Evolutionary conservation across 768 basidiomycete species (phyloP).

Genomic region (Auriscalpium orientale): DNA sequence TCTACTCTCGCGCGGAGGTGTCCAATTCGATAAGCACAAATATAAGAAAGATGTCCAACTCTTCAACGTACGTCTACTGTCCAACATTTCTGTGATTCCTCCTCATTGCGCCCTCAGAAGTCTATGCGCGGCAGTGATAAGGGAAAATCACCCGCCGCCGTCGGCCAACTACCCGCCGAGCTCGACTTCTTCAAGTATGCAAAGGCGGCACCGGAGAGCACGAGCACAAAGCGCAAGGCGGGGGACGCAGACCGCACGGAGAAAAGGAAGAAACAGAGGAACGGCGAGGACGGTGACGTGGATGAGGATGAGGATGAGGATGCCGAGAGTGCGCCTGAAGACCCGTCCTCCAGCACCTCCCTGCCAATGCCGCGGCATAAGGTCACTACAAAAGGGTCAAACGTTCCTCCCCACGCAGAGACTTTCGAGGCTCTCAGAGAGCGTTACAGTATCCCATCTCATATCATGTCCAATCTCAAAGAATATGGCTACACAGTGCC

Average conservation of each 20-base stretch:
- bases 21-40: constrained; percentile 67
- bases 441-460: constrained; percentile 50
- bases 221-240: constrained; percentile 41
- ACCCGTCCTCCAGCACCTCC: constrained; percentile 13
- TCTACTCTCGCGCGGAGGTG: constrained; percentile 80
- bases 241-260: constrained; percentile 1
- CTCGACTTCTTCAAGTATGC: constrained; percentile 93
- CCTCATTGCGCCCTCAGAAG: constrained; percentile 16
- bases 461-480: constrained; percentile 56
- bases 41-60: constrained; percentile 64
- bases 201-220: constrained; percentile 31
- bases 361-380: constrained; percentile 42
- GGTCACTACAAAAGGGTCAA: constrained; percentile 66
- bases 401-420: constrained; percentile 53
- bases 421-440: constrained; percentile 53
- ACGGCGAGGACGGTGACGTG: not conserved
- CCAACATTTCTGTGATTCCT: too few species aligned
- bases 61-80: constrained; percentile 45
- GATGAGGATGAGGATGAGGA: constrained; percentile 22
- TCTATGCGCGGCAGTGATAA: constrained; percentile 17
- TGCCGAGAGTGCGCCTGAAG: constrained; percentile 18
- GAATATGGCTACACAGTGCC: constrained; percentile 56
- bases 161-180: constrained; percentile 59
- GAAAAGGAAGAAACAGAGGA: constrained; percentile 3
- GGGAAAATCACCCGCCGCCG: constrained; percentile 14